Evolutionary conservation across 2,329 filamentous ascomycete genomes (phyloP), one percentile per base, ranked within the genome.

Genomic region (Cryphonectria radicalis): DNA sequence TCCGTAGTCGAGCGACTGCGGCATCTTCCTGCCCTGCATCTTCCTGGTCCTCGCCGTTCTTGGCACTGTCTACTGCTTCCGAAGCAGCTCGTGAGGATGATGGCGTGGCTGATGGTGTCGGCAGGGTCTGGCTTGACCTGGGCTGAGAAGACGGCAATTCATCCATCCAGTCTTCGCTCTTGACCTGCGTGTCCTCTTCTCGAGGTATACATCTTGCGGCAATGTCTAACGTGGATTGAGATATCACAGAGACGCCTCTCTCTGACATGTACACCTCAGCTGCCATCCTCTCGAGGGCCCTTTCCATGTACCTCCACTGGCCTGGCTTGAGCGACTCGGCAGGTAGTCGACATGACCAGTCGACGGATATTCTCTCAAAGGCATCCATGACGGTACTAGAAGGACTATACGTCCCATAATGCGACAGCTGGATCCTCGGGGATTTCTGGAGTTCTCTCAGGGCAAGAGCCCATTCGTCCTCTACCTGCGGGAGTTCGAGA

Each of bases 1-100:
- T 77, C 7, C 80, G 78, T 57, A 83, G 75, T 17, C 81, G 78
- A 10, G 77, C 69, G 3, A 81, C 76, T 2, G 77, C 75, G 19
- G 76, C 71, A 55, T 82, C 79, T 70, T 80, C 78, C 7, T 73
- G 53, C 14, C 46, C 22, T 17, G n/a, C 4, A 5, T 65, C 69
- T 40, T 63, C 70, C 0, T 73, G 46, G 0, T 75, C 75, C 37
- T n/a, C 74, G 73, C 19, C 71, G 28, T 11, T 57, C 42, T 4
- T 50, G 63, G 22, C 42, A 40, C 59, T 64, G 13, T 66, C 63
- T 35, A 57, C n/a, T 25, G 50, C 71, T 32, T 73, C 69, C n/a
- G 69, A 73, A 10, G 71, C 55, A 17, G 71, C 70, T 65, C 66
- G 72, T 19, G 70, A 67, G 1, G 72, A 72, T 22, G 70, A 62